A percentile compares a stretch with the other conserved stretches of the same genome.
These are phyloP conservation scores for Casuarina glauca DNA, from an alignment of 306 rosid species.

Conservation along the genomic window DNA sequence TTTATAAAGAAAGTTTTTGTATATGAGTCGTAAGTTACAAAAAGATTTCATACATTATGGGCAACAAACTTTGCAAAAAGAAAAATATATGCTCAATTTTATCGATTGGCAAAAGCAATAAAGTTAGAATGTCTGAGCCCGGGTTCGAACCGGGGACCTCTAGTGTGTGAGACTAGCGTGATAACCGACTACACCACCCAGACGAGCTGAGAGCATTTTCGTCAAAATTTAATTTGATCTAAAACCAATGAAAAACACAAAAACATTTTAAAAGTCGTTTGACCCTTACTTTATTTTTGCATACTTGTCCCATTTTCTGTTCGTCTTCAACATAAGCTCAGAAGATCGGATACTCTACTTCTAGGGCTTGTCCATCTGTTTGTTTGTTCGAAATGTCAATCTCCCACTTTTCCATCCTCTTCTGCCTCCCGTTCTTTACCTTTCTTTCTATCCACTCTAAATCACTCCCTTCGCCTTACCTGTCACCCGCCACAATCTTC, in stretches of 20 bases:
- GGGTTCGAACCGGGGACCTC: slow-evolving; percentile 86
- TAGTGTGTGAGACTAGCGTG: slow-evolving; percentile 91
- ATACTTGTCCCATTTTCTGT: not conserved
- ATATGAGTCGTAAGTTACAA: too few species aligned
- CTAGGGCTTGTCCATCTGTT: not conserved
- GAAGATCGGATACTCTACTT: not conserved
- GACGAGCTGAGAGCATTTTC: not conserved
- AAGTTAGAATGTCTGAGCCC: slow-evolving; percentile 48
- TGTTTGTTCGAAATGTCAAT: slow-evolving; percentile 16
- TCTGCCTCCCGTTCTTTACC: slow-evolving; percentile 25
- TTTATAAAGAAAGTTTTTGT: too few species aligned
- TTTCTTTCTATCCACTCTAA: slow-evolving; percentile 16
- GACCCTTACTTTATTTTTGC: too few species aligned
- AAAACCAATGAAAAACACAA: not conserved
- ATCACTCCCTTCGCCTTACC: slow-evolving; percentile 40
- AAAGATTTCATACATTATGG: too few species aligned
- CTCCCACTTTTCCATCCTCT: not conserved
- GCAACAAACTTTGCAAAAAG: too few species aligned
- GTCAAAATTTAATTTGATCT: not conserved
- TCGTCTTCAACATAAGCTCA: slow-evolving; percentile 7
- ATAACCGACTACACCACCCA: slow-evolving; percentile 86
- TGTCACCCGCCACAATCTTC: slow-evolving; percentile 47
- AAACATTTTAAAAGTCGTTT: not conserved
- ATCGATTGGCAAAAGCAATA: not conserved
- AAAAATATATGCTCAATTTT: too few species aligned